Base-by-base conservation (phyloP, 169 alveolate genomes). In the Prorocentrum cordatum region DNA sequence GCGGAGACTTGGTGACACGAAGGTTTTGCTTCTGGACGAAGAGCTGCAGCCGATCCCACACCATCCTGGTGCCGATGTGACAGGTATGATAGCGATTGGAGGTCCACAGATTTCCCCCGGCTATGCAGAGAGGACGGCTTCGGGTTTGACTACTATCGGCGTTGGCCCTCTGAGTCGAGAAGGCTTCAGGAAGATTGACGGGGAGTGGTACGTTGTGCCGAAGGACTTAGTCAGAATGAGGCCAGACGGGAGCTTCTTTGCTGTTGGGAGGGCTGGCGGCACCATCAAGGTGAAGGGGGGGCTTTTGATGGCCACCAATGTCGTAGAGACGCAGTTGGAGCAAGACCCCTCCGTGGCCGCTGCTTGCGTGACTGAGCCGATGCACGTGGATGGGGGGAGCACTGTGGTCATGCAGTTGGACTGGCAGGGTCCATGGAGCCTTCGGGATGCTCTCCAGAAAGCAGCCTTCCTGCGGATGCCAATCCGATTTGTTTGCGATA, bases 391-490 rank as follows among this genome's bases (percentile, higher is more conserved):
- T 50, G 91, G 91, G 3, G 91, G 91, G 6, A 36, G 45, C n/a
- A 24, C 80, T 9, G 80, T 82, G 79, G 91, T 64, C 3, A 27
- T 82, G 50, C 72, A 4, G 38, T 36, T 70, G 29, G 12, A 18
- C 27, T 54, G 22, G 2, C 24, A 27, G n/a, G 75, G 59, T 27
- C 73, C 32, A 4, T 32, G 54, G 62, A 32, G 64, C 18, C 75
- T 77, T 2, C 88, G 88, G 32, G 68, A 82, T 29, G 64, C 80
- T 33, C 32, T 82, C 16, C 90, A 64, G 71, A 64, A 82, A 24
- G 90, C 90, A 1, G 31, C 70, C 90, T 82, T 82, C 35, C 58
- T 82, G 70, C 79, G 90, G 39, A 33, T 82, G 90, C 90, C 90
- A 27, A 45, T n/a, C n/a, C n/a, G n/a, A n/a, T 42, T 26, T 32